Evolutionary conservation across 306 rosid genomes (phyloP).

Genomic region (Herpetospermum pedunculosum): DNA sequence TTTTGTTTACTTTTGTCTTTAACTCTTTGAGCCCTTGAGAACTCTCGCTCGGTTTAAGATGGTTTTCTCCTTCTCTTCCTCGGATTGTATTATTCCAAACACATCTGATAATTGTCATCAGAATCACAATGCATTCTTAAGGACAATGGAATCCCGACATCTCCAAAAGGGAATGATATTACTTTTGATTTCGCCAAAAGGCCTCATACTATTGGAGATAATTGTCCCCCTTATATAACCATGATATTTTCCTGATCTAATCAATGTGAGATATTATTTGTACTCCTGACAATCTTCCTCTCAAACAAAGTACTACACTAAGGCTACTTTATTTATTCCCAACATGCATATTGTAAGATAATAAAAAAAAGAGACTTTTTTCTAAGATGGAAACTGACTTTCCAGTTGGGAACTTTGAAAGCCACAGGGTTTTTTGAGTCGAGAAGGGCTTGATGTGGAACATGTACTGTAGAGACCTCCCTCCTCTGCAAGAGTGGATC

Average conservation of each 20-base stretch:
- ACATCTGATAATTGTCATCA: background rate
- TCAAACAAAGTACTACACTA: too few species aligned
- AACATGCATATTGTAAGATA: too few species aligned
- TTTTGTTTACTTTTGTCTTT: background rate
- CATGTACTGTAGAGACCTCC: constrained; percentile 50
- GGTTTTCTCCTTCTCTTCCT: background rate
- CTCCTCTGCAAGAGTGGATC: constrained; percentile 40
- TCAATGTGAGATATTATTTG: too few species aligned
- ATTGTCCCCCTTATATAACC: too few species aligned
- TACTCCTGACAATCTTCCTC: too few species aligned
- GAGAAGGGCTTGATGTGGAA: constrained; percentile 57
- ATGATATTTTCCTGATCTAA: too few species aligned
- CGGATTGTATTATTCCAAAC: background rate
- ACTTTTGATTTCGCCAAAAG: too few species aligned
- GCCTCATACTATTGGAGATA: too few species aligned
- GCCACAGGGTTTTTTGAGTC: constrained; percentile 36
- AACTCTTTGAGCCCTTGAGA: background rate
- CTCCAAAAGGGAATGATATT: too few species aligned
- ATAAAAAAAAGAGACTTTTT: background rate
- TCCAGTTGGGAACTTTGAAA: background rate
- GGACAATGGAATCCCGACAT: too few species aligned
- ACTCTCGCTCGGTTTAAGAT: background rate
- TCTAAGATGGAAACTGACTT: background rate
- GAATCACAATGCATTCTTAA: background rate
- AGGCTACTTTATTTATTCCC: too few species aligned